Base-by-base conservation (phyloP, 228 moss, liverwort and hornwort genomes). In the Sphagnum fallax region DNA sequence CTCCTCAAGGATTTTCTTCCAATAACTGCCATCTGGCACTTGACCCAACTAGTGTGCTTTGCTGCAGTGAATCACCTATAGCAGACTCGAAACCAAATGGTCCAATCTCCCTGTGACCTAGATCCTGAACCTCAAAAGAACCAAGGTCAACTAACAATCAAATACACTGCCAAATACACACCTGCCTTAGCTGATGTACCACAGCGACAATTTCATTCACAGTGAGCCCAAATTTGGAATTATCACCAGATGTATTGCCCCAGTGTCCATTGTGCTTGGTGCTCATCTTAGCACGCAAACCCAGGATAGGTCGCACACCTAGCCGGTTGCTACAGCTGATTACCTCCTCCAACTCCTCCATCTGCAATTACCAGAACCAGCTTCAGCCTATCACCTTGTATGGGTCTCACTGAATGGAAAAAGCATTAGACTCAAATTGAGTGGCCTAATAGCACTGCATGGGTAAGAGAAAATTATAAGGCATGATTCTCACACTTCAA, bases 191-290 rank as follows among this genome's bases (percentile, higher is more conserved):
- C 64, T 79, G 78, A 61, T 94, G 80, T 18, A 91, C 89, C 65
- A 88, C 89, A 70, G 82, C 78, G 67, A 94, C 88, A 57, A 94
- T 83, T 74, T 94, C 89, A 70, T 84, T 88, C 16, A 86, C 86
- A 52, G 87, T 86, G 1, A 91, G 86, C 61, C 94, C 94, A 75
- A 94, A 94, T 72, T 94, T 94, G 67, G 89, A 91, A 69, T 75
- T 79, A 62, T 94, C 89, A 15, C 94, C 91, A 59, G 89, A 89
- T 49, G 86, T 94, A 51, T 75, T 71, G 6, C 91, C 94, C 94
- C 94, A 94, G 72, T 91, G 94, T 51, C 94, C 94, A 78, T 73
- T 85, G 65, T 91, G 94, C 78, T 86, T 91, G 2, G 87, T 89
- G 71, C 76, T 80, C 65, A 94, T 79, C 82, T 88, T 94, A 52